A percentile compares a stretch with the other conserved stretches of the same genome.
These are phyloP conservation scores for Cercospora sp. DNA, from an alignment of 2,329 filamentous ascomycete species.

Conservation along the genomic window DNA sequence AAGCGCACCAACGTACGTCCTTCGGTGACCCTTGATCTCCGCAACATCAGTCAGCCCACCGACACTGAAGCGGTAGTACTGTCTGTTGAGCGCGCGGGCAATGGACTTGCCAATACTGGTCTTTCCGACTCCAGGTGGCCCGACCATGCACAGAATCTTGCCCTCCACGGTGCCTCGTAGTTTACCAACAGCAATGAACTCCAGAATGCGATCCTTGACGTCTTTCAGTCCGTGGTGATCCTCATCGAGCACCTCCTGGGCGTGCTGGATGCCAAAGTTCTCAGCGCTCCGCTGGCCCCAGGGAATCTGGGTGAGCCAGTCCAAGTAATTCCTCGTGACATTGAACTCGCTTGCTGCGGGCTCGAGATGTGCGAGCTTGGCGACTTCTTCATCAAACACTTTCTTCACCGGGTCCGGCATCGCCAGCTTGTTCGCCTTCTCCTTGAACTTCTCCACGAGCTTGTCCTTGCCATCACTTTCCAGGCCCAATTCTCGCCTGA, in stretches of 20 bases:
- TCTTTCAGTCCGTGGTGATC: conserved; percentile 97
- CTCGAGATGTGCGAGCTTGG: conserved; percentile 93
- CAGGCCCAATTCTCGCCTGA: conserved; percentile 89
- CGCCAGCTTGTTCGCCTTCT: conserved; percentile 87
- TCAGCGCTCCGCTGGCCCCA: conserved; percentile 95
- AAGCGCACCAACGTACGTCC: conserved; percentile 93
- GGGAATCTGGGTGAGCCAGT: conserved; percentile 97
- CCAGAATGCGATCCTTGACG: conserved; percentile 95
- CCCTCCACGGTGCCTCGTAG: conserved; percentile 95
- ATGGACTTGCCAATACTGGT: conserved; percentile 99
- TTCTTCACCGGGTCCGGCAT: conserved; percentile 98
- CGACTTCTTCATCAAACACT: conserved; percentile 97
- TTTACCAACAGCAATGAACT: conserved; percentile 98
- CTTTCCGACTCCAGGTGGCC: conserved; percentile 95
- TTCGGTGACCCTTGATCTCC: conserved; percentile 95
- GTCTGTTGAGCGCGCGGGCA: conserved; percentile 85
- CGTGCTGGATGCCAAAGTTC: conserved; percentile 93
- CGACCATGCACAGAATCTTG: conserved; percentile 97
- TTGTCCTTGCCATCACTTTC: conserved; percentile 99
- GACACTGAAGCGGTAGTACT: conserved; percentile 98
- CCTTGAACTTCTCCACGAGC: conserved; percentile 94
- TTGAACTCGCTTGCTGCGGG: conserved; percentile 97
- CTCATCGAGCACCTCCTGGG: conserved; percentile 86
- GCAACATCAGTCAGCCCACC: conserved; percentile 96
- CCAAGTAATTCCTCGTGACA: conserved; percentile 94